Base-by-base conservation (phyloP, 192 early-diverging fungal species). In the Rhizoclosmatium sp. region DNA sequence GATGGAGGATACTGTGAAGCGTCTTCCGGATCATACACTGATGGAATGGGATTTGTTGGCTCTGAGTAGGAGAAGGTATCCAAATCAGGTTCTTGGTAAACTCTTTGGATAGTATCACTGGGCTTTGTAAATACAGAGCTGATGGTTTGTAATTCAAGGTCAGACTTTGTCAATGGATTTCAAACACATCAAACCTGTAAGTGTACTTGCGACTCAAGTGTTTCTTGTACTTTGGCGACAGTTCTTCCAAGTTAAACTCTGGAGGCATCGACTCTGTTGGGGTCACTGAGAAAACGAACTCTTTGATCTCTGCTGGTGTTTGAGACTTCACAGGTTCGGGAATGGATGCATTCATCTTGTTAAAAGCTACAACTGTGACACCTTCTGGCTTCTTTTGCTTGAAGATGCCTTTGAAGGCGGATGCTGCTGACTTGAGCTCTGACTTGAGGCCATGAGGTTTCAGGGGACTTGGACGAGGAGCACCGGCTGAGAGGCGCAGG, bases 1-100 rank as follows among this genome's bases (percentile, higher is more conserved):
- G 47, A 23, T 16, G 21, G 45, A 47, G 16, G 21, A 12, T 69
- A 19, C n/a, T 65, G 16, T 40, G 65, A 65, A 40, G 19, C 3
- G 2, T n/a, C 0, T 40, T 65, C 64, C 12, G 42, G 14, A 47
- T 69, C 67, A 2, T 21, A 19, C 31, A 12, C n/a, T 10, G 69
- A 71, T 2, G 47, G 69, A 14, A 71, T 41, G 1, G 19, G 16
- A 47, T 56, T 16, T 12, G 72, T 61, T 14, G 70, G 49, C 44
- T 75, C 44, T n/a, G 72, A 47, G 45, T 75, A 75, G 1, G 72
- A 75, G 39, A 75, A 75, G 31, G 9, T 19, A 40, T 75, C 72
- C 14, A 75, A 56, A 47, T 75, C 72, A 16, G 72, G 72, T 14
- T 61, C 44, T 1, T 21, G 10, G 47, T 75, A 75, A 0, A 4